Evolutionary conservation across 805 yeast genomes (phyloP).

Genomic region (Starmerella bacillaris): DNA sequence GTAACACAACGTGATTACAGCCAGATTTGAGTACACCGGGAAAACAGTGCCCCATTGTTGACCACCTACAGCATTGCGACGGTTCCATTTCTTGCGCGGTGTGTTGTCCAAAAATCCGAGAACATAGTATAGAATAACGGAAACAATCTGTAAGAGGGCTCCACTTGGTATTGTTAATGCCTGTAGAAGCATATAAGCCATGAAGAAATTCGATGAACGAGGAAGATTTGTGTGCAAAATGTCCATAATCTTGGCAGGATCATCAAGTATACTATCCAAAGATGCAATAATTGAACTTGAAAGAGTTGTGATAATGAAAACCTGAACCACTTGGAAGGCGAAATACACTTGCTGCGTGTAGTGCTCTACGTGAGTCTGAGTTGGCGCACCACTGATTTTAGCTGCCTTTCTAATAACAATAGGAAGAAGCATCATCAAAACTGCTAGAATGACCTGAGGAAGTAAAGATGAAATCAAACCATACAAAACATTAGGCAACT

Average conservation of each 20-base stretch:
- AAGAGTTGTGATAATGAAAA: conserved; percentile 65
- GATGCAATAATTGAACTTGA: conserved; percentile 71
- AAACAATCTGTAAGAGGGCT: conserved; percentile 54
- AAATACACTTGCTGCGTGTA: conserved; percentile 79
- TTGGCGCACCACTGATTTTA: conserved; percentile 49
- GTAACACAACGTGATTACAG: conserved; percentile 55
- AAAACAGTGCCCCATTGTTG: conserved; percentile 71
- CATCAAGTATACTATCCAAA: conserved; percentile 48
- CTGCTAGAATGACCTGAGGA: conserved; percentile 64
- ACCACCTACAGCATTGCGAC: conserved; percentile 43
- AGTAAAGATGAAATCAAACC: conserved; percentile 79
- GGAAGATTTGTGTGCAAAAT: conserved; percentile 66
- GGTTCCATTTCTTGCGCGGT: conserved; percentile 81
- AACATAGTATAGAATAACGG: conserved; percentile 52
- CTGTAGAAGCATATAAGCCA: conserved; percentile 60
- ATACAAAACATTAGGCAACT: conserved; percentile 48
- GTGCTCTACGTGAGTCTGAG: conserved; percentile 53
- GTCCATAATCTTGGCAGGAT: conserved; percentile 54
- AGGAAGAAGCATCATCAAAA: conserved; percentile 76
- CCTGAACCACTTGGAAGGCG: conserved; percentile 81
- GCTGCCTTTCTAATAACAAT: conserved; percentile 66
- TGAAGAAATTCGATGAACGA: conserved; percentile 77
- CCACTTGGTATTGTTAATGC: conserved; percentile 71
- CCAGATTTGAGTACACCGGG: conserved; percentile 60
- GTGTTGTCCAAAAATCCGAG: conserved; percentile 63